These are phyloP conservation scores for Rosa multiflora DNA, from an alignment of 306 rosid species.

Conservation along the genomic window DNA sequence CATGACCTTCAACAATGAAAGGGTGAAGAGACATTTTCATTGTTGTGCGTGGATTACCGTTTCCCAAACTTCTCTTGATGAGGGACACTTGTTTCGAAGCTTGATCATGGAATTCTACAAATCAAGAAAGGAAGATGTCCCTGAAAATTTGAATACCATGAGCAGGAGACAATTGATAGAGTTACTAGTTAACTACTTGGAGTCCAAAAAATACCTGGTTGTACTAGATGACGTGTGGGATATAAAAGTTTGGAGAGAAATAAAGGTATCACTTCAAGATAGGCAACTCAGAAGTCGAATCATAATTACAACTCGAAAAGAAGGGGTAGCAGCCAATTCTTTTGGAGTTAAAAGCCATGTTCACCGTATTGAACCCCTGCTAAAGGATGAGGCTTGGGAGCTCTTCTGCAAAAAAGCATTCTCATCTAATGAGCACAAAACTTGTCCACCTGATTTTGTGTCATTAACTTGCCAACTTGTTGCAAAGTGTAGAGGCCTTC, in stretches of 20 bases:
- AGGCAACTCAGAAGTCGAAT: not conserved
- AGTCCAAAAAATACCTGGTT: not conserved
- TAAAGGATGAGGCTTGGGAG: not conserved
- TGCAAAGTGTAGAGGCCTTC: not conserved
- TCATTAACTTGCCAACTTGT: not conserved
- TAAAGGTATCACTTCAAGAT: not conserved
- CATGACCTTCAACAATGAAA: not conserved
- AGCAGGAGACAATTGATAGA: rapidly evolving
- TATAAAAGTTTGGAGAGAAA: slow-evolving; percentile 1
- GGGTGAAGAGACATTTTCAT: not conserved
- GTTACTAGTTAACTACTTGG: not conserved
- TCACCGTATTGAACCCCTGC: not conserved
- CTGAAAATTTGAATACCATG: not conserved
- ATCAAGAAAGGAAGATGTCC: not conserved
- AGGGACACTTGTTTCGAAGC: not conserved
- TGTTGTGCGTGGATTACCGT: slow-evolving; percentile 12
- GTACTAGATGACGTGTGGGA: not conserved
- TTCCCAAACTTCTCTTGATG: slow-evolving; percentile 10
- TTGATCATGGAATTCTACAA: not conserved
- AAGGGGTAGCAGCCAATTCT: not conserved
- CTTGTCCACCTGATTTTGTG: not conserved
- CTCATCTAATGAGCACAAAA: not conserved
- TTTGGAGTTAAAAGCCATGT: not conserved
- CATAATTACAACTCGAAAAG: not conserved
- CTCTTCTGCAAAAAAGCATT: not conserved